Base-by-base conservation (phyloP, 257 asterid species). In the Salvia splendens region DNA sequence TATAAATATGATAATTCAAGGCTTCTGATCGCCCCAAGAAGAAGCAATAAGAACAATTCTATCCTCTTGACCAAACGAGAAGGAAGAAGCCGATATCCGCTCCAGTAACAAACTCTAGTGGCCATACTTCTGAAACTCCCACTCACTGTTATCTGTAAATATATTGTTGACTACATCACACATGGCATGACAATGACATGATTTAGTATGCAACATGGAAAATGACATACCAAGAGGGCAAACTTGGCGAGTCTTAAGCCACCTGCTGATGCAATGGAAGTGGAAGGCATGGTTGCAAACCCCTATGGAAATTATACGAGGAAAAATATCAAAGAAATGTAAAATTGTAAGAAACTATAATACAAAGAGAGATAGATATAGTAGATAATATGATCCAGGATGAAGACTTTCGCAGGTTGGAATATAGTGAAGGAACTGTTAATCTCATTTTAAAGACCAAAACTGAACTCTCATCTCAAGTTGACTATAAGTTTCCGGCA, bases 241-340 rank as follows among this genome's bases (percentile, higher is more conserved):
- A 50, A 93, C 99, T 81, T 93, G 97, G 56, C 99, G 96, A 67
- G 96, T 93, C 77, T 93, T 93, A 77, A 93, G 97, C 99, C 97
- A 90, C 71, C 99, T 83, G 85, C 97, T 93, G 71, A 93, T 90
- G 89, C 99, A 93, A 65, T 90, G 99, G 82, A 93, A 93, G 82
- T 93, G 99, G 80, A 93, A 93, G 55, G 99, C 99, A 63, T 90
- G 99, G 83, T 90, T 93, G 85, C 99, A 93, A 61, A 90, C 96
- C 33, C 99, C 99, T 93, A 63, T 4, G 75, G 30, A 65, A 24
- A 24, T 24, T 24, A 38, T 41, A 2, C 11, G 14, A 58, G 33
- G 5, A 41, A 51, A 54, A 54, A 5, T 32, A 8, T 9, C n/a
- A 64, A 14, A 3, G 10, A 3, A 4, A 62, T 35, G 1, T 20